Percentiles rank a stretch among this genome's conserved stretches.
Conservation (phyloP, 345 rosid species). For the Sisymbrium altissimum region DNA sequence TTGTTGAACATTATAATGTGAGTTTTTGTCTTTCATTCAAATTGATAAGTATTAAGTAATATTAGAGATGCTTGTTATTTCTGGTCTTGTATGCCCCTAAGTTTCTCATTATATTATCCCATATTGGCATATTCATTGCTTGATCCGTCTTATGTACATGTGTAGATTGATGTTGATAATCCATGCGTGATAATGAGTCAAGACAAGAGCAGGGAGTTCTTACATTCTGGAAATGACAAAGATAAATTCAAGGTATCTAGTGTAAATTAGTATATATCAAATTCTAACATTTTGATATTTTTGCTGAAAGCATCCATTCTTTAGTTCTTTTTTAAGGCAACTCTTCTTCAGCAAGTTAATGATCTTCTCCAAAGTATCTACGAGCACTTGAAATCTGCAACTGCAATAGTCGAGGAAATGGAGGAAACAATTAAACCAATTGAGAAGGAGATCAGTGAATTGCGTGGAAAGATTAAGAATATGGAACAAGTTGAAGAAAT, state of each 20-base stretch:
- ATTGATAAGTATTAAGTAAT: background rate
- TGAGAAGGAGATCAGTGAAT: conserved; percentile 60
- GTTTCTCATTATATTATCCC: background rate
- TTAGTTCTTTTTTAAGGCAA: conserved; percentile 95
- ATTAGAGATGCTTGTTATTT: background rate
- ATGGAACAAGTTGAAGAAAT: conserved; percentile 90
- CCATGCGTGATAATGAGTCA: conserved; percentile 98
- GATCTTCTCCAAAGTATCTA: conserved; percentile 71
- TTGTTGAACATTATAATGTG: conserved; percentile 89
- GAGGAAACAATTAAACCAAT: conserved; percentile 73
- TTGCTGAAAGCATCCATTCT: conserved; percentile 32
- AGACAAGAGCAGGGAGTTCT: conserved; percentile 96
- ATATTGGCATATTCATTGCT: background rate
- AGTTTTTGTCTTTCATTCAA: conserved; percentile 31
- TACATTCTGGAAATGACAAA: conserved; percentile 94
- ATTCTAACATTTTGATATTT: conserved; percentile 4
- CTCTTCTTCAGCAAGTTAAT: conserved; percentile 93
- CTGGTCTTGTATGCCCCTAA: background rate
- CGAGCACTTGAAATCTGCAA: conserved; percentile 56
- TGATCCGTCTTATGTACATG: background rate
- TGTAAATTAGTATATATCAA: background rate
- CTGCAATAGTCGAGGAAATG: conserved; percentile 59
- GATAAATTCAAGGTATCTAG: conserved; percentile 83
- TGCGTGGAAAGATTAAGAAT: conserved; percentile 70
- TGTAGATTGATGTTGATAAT: conserved; percentile 93